A percentile compares a stretch with the other conserved stretches of the same genome.
Conservation (phyloP, 768 basidiomycete species). For the Russula olivacea region DNA sequence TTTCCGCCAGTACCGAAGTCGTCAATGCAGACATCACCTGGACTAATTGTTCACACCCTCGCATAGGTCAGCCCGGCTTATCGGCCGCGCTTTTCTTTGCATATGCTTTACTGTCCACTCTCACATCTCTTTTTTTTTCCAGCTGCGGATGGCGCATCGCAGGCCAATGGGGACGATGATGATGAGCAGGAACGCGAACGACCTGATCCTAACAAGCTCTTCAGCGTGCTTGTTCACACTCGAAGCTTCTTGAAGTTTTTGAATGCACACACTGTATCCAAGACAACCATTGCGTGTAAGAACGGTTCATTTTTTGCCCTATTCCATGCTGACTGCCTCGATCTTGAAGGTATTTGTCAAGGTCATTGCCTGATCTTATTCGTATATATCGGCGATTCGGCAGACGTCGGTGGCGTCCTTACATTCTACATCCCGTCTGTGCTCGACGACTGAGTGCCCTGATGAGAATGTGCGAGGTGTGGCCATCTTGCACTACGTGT, state of each 20-base stretch:
- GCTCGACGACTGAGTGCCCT: slow-evolving; percentile 44
- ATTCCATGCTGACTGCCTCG: neutral
- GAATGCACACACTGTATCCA: slow-evolving; percentile 72
- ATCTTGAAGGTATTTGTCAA: slow-evolving; percentile 62
- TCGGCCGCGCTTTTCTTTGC: too few relatives aligned
- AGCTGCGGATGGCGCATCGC: slow-evolving; percentile 27
- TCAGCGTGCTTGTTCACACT: slow-evolving; percentile 62
- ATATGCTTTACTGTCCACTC: neutral
- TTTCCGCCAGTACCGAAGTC: slow-evolving; percentile 60
- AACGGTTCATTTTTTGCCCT: slow-evolving; percentile 11
- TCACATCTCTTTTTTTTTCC: neutral
- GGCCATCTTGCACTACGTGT: neutral
- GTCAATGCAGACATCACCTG: slow-evolving; percentile 79
- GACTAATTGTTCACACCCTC: slow-evolving; percentile 64
- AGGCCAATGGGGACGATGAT: slow-evolving; percentile 26
- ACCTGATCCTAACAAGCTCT: slow-evolving; percentile 51
- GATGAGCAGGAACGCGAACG: slow-evolving; percentile 32
- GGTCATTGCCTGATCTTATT: slow-evolving; percentile 82
- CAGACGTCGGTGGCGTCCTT: slow-evolving; percentile 74
- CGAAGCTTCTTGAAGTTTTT: slow-evolving; percentile 78
- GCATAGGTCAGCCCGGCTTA: slow-evolving; percentile 35
- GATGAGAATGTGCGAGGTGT: neutral
- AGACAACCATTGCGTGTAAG: slow-evolving; percentile 81
- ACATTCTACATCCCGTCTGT: slow-evolving; percentile 86
- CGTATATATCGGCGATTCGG: slow-evolving; percentile 79